Evolutionary conservation across 2,329 filamentous ascomycete genomes (phyloP).

Genomic region (Intubia oerlemansii): DNA sequence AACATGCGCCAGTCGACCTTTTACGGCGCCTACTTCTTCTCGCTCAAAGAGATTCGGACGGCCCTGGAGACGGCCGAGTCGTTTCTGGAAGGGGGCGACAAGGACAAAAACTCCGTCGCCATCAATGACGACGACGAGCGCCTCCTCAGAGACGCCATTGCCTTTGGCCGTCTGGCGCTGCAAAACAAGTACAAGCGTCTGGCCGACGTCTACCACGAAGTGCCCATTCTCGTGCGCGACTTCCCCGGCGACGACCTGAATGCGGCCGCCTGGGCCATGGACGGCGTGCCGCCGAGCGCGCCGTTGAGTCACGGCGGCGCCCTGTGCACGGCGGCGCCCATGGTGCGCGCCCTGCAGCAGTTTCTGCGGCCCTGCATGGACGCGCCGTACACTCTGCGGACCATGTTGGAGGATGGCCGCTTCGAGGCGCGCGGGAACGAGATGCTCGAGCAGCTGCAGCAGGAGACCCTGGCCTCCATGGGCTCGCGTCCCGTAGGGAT

Average conservation of each 20-base stretch:
- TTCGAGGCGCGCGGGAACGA: slow-evolving; percentile 15
- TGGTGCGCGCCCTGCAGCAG: slow-evolving; percentile 30
- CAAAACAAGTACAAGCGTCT: slow-evolving; percentile 40
- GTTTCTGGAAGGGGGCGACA: slow-evolving; percentile 48
- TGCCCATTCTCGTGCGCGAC: slow-evolving; percentile 49
- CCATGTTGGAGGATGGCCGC: slow-evolving; percentile 24
- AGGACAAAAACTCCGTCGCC: slow-evolving; percentile 36
- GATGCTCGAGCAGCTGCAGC: slow-evolving; percentile 4
- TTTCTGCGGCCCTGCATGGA: slow-evolving; percentile 24
- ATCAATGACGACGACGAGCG: slow-evolving; percentile 38
- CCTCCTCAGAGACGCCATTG: slow-evolving; percentile 42
- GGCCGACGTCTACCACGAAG: slow-evolving; percentile 51
- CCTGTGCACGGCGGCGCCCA: slow-evolving; percentile 20
- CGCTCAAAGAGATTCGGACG: slow-evolving; percentile 35
- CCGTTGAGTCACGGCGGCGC: slow-evolving; percentile 26
- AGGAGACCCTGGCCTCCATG: too few relatives aligned
- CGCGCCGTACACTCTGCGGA: slow-evolving; percentile 21
- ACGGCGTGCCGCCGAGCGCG: too few relatives aligned
- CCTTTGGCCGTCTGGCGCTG: slow-evolving; percentile 36
- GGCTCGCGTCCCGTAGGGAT: too few relatives aligned
- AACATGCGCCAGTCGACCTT: slow-evolving; percentile 74
- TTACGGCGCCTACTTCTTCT: slow-evolving; percentile 62
- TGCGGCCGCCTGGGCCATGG: slow-evolving; percentile 42
- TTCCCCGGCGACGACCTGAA: slow-evolving; percentile 42
- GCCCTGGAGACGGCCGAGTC: slow-evolving; percentile 43